These are phyloP conservation scores for Dothistroma pini DNA, from an alignment of 2,329 filamentous ascomycete species.

Conservation along the genomic window DNA sequence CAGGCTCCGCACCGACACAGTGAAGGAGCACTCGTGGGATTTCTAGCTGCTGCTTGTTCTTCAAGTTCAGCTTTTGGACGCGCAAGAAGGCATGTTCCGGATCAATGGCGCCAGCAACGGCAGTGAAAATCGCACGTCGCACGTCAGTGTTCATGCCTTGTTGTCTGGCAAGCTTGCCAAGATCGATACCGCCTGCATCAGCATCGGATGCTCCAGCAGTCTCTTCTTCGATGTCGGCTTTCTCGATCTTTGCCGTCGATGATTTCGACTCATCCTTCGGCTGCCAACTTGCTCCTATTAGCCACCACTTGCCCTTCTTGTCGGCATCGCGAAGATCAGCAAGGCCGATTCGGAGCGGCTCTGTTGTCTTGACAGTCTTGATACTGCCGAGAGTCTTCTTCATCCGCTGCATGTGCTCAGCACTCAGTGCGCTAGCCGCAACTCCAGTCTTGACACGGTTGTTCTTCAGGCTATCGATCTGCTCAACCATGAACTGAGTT, in stretches of 20 bases:
- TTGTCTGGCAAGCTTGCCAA: conserved; percentile 68
- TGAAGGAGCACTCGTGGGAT: conserved; percentile 84
- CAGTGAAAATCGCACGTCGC: conserved; percentile 86
- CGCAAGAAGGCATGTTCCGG: conserved; percentile 79
- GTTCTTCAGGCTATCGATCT: conserved; percentile 90
- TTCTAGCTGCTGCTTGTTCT: conserved; percentile 79
- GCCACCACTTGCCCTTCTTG: conserved; percentile 96
- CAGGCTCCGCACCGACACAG: conserved; percentile 75
- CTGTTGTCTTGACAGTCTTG: conserved; percentile 65
- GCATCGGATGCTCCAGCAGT: not conserved
- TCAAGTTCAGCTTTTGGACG: conserved; percentile 76
- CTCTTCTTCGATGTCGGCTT: conserved; percentile 20
- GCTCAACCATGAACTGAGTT: conserved; percentile 97
- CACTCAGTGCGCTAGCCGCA: conserved; percentile 66
- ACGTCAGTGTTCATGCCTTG: conserved; percentile 85
- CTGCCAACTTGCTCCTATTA: conserved; percentile 87
- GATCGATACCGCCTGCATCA: conserved; percentile 57
- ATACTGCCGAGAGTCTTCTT: conserved; percentile 81
- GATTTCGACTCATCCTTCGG: not conserved
- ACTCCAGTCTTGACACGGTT: conserved; percentile 78
- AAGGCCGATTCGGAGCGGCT: conserved; percentile 77
- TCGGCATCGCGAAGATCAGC: conserved; percentile 78
- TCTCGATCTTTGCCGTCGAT: too few relatives aligned
- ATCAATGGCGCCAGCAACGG: conserved; percentile 80
- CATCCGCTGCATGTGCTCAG: conserved; percentile 82